Percentiles rank a stretch among this genome's conserved stretches.
phyloP scores from a whole-genome alignment of 306 rosid genomes.

The Cucurbita argyrosperma region DNA sequence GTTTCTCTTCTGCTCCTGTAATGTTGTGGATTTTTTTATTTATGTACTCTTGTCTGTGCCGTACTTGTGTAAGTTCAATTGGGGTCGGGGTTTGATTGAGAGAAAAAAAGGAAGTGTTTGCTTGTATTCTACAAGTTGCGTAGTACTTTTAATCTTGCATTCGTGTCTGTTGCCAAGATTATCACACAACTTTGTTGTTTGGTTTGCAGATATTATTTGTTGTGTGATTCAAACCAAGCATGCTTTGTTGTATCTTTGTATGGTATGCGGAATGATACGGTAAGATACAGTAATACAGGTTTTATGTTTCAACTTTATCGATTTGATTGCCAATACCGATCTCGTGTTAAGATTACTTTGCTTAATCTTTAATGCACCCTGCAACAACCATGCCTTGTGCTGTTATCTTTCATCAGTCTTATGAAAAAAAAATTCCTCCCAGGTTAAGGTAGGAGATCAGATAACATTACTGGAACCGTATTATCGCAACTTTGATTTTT shows the following conservation, averaged over 20 bases:
- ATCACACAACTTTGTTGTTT: neutral
- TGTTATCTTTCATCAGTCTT: neutral
- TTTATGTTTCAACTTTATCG: neutral
- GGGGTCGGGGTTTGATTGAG: neutral
- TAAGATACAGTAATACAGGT: slow-evolving; percentile 13
- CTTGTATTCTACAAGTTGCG: neutral
- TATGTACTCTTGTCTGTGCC: neutral
- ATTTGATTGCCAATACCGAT: neutral
- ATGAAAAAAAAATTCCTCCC: slow-evolving; percentile 9
- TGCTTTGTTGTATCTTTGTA: slow-evolving; percentile 68
- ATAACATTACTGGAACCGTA: slow-evolving; percentile 56
- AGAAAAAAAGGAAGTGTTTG: neutral
- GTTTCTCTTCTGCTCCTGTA: neutral
- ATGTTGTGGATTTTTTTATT: neutral
- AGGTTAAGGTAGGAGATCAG: slow-evolving; percentile 94
- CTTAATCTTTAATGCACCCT: neutral
- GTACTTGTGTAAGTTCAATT: neutral
- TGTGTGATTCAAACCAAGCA: slow-evolving; percentile 57
- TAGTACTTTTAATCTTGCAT: neutral
- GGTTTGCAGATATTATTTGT: slow-evolving; percentile 64
- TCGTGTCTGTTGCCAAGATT: neutral
- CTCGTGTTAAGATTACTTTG: neutral
- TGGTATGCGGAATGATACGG: slow-evolving; percentile 63
- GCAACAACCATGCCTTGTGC: neutral
- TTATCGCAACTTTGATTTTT: slow-evolving; percentile 31